Percentiles rank a stretch among this genome's conserved stretches.
phyloP scores from a whole-genome alignment of 495 filamentous ascomycete genomes.

The Talaromyces ruber region DNA sequence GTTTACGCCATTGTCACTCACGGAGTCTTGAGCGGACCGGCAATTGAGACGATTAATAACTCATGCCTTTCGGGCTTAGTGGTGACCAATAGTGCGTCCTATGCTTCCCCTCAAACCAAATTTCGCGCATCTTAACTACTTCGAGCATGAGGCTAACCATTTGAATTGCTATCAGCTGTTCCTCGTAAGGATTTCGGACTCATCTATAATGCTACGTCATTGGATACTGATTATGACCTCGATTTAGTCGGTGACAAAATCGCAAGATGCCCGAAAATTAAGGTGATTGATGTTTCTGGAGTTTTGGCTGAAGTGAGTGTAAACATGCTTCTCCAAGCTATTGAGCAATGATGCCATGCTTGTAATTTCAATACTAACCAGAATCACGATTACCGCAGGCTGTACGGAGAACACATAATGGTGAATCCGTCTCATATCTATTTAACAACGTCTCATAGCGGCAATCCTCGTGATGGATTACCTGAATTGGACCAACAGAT shows the following conservation, averaged over 20 bases:
- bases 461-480: neutral
- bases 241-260: constrained; percentile 2
- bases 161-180: neutral
- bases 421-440: constrained; percentile 7
- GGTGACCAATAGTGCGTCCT: constrained; percentile 6
- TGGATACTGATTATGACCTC: neutral
- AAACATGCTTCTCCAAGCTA: neutral
- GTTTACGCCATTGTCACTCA: constrained; percentile 79
- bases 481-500: neutral
- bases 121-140: neutral
- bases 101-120: too few relatives aligned
- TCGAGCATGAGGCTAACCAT: neutral
- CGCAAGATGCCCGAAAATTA: constrained; percentile 5
- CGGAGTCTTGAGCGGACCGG: constrained; percentile 62
- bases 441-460: neutral
- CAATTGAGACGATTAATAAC: constrained; percentile 7
- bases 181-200: neutral
- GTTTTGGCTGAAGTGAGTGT: constrained; percentile 5
- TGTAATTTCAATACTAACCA: neutral
- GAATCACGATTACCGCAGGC: neutral
- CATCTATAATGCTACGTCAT: neutral
- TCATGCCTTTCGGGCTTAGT: constrained; percentile 6
- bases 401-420: constrained; percentile 10
- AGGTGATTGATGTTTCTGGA: constrained; percentile 7
- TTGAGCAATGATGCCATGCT: neutral